Evolutionary conservation across 2,329 filamentous ascomycete species (phyloP).

Genomic region (Scleromitrula shiraiana): DNA sequence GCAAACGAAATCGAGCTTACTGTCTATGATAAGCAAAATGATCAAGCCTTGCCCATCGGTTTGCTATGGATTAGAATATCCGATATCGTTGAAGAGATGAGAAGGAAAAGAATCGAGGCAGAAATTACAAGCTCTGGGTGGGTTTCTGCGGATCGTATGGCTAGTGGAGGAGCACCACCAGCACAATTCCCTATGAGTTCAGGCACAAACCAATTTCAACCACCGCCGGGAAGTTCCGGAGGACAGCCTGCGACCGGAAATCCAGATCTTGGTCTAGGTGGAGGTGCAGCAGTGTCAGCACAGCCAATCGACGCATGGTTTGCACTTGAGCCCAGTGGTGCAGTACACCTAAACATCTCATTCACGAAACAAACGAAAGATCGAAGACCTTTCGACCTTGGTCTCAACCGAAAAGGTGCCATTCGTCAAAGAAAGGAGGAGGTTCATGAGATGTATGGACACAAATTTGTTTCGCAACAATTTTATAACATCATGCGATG

Average conservation of each 20-base stretch:
- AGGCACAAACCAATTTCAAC: constrained; percentile 37
- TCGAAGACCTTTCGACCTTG: constrained; percentile 73
- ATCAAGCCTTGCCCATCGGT: constrained; percentile 85
- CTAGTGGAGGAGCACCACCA: constrained; percentile 43
- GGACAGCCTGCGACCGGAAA: constrained; percentile 11
- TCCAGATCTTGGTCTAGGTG: constrained; percentile 25
- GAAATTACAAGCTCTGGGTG: constrained; percentile 92
- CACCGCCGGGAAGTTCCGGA: constrained; percentile 32
- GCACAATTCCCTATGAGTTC: constrained; percentile 53
- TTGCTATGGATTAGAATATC: constrained; percentile 96
- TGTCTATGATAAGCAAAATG: constrained; percentile 90
- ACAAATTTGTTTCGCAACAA: constrained; percentile 97
- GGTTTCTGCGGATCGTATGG: constrained; percentile 97
- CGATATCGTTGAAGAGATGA: constrained; percentile 95
- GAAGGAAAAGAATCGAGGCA: constrained; percentile 91
- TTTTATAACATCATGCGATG: constrained; percentile 99
- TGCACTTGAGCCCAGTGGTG: constrained; percentile 86
- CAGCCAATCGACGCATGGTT: constrained; percentile 89
- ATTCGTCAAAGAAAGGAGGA: constrained; percentile 97
- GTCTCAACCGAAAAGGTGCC: constrained; percentile 88
- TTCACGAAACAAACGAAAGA: constrained; percentile 89
- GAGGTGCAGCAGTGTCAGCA: constrained; percentile 31
- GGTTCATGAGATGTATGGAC: constrained; percentile 95
- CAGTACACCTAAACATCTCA: constrained; percentile 83
- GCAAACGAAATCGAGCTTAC: constrained; percentile 97